Conservation (phyloP, 371 early-diverging fungal species). For the Actinomucor elegans region DNA sequence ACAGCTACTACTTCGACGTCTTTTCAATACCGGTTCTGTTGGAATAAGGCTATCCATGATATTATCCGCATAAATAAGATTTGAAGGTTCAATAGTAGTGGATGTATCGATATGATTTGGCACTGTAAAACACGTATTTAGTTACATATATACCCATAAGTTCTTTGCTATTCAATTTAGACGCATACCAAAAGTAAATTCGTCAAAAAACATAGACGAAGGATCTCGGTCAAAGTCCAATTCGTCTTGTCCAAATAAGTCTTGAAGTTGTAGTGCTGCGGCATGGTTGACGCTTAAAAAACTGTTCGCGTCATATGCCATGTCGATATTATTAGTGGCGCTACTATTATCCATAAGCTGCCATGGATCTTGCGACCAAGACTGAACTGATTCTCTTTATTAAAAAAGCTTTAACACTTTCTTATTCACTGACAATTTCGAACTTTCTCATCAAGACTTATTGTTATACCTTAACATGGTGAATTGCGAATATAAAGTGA, state of each 20-base stretch:
- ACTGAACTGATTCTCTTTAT: constrained; percentile 15
- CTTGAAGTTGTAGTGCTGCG: constrained; percentile 8
- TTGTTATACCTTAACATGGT: too few species aligned
- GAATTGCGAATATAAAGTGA: too few species aligned
- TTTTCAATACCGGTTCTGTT: neutral
- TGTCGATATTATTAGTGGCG: neutral
- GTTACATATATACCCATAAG: too few species aligned
- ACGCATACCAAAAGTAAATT: constrained; percentile 17
- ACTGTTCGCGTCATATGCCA: neutral
- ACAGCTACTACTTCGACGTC: neutral
- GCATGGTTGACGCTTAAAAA: constrained; percentile 3
- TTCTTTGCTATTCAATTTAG: too few species aligned
- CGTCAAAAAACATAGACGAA: constrained; percentile 1
- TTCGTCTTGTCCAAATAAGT: constrained; percentile 22
- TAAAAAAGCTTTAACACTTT: too few species aligned
- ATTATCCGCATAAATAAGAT: neutral
- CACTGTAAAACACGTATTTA: too few species aligned
- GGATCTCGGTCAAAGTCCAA: neutral
- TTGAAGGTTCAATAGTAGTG: constrained; percentile 3
- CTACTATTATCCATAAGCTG: neutral
- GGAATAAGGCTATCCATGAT: neutral
- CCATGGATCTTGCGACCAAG: constrained; percentile 15
- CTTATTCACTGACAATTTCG: too few species aligned
- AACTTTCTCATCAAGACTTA: too few species aligned
- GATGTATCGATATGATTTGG: neutral